Conservation (phyloP, 1,284 basidiomycete genomes). For the Athelia psychrophila region DNA sequence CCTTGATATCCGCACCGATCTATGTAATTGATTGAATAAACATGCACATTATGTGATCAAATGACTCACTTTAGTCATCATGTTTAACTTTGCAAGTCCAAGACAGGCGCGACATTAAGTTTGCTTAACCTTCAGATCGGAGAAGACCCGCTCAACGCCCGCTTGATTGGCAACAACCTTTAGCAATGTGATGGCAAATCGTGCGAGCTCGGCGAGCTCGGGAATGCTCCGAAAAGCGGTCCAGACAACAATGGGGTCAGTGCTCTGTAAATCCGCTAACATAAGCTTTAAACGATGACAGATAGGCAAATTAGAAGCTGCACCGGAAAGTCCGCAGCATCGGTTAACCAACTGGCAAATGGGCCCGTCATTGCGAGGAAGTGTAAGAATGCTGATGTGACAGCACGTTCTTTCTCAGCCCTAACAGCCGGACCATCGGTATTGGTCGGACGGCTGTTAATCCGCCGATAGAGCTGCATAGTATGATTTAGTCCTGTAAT, state of each 20-base stretch:
- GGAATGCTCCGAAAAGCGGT: neutral
- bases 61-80: constrained; percentile 6
- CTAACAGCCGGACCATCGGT: neutral
- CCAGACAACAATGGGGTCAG: constrained; percentile 6
- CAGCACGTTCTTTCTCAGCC: neutral
- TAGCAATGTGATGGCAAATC: constrained; percentile 7
- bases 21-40: neutral
- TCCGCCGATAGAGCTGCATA: neutral
- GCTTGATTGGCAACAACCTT: constrained; percentile 5
- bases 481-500: neutral
- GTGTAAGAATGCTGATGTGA: neutral
- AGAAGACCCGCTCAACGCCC: constrained; percentile 7
- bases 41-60: neutral
- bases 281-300: neutral
- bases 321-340: neutral
- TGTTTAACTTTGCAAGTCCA: constrained; percentile 2
- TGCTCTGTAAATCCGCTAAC: constrained; percentile 2
- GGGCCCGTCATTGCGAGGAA: neutral
- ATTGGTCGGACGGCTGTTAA: neutral
- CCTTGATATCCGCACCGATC: neutral
- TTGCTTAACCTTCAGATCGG: constrained; percentile 8
- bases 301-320: neutral
- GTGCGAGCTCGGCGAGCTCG: constrained; percentile 6
- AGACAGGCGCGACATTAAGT: constrained; percentile 6
- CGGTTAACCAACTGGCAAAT: neutral